Conservation (phyloP, 192 early-diverging fungal genomes). For the Coemansia guatemalensis region DNA sequence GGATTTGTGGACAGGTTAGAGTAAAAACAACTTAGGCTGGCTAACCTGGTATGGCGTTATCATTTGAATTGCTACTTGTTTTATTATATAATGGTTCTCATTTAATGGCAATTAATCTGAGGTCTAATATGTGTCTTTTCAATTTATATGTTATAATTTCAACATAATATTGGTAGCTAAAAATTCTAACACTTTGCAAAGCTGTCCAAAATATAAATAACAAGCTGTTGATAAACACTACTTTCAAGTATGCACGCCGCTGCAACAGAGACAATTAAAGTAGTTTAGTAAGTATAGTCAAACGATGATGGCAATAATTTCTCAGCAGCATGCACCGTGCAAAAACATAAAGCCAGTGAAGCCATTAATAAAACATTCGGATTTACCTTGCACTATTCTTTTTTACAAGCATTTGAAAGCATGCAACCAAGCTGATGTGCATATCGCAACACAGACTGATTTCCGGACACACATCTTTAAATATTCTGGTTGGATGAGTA, state of each 20-base stretch:
- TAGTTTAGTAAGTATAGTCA: neutral
- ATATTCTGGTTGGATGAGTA: neutral
- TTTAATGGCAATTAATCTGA: no score
- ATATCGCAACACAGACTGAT: neutral
- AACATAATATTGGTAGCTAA: no score
- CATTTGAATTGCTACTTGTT: neutral
- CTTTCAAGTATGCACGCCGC: no score
- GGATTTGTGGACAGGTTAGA: slow-evolving; percentile 15
- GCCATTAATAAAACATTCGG: neutral
- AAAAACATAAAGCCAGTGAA: neutral
- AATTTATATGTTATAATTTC: no score
- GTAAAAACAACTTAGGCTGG: neutral
- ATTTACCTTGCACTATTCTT: neutral
- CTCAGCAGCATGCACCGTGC: neutral
- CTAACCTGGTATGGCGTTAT: no score
- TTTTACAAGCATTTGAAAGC: neutral
- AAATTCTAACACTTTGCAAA: no score
- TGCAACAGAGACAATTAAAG: no score
- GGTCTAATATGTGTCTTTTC: no score
- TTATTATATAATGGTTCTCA: neutral
- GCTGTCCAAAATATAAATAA: no score
- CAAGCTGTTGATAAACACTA: no score
- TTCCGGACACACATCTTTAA: neutral
- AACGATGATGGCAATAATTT: neutral
- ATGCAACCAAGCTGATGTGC: neutral